These are phyloP conservation scores for Aegilops bicornis DNA, from an alignment of 176 grass and related monocot species.

Conservation along the genomic window DNA sequence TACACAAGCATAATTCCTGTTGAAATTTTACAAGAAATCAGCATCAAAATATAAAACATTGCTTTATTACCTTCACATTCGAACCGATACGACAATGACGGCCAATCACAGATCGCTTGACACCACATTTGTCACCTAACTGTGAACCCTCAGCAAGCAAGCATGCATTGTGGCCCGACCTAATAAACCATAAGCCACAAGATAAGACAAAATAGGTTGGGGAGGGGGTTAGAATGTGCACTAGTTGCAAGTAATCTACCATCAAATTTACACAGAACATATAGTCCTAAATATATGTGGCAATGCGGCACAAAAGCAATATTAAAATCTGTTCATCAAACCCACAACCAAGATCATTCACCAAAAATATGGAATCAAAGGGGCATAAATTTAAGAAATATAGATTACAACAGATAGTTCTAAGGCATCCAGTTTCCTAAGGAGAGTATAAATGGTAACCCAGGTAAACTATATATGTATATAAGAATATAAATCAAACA, in stretches of 20 bases:
- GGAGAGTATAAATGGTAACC: not conserved
- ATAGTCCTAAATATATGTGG: not conserved
- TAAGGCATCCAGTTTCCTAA: not conserved
- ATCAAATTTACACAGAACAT: slow-evolving; percentile 14
- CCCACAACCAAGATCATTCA: not conserved
- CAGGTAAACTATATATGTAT: not conserved
- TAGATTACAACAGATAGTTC: not conserved
- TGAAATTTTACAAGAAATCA: slow-evolving; percentile 24
- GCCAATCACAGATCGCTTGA: slow-evolving; percentile 95
- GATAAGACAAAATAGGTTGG: slow-evolving; percentile 19
- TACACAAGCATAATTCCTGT: not conserved
- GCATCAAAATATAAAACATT: not conserved
- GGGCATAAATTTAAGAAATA: not conserved
- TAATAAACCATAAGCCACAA: slow-evolving; percentile 41
- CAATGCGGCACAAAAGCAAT: not conserved
- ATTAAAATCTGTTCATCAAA: not conserved
- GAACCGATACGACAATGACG: slow-evolving; percentile 98
- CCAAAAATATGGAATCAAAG: not conserved
- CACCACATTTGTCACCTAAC: slow-evolving; percentile 96
- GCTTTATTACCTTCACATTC: slow-evolving; percentile 80
- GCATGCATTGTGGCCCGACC: slow-evolving; percentile 90
- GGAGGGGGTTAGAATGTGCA: not conserved
- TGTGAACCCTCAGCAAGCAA: slow-evolving; percentile 91
- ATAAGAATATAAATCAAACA: slow-evolving; percentile 1
- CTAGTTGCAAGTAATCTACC: not conserved